Conservation (phyloP, 1,284 basidiomycete genomes). For the Microbotryomycetes sp. region DNA sequence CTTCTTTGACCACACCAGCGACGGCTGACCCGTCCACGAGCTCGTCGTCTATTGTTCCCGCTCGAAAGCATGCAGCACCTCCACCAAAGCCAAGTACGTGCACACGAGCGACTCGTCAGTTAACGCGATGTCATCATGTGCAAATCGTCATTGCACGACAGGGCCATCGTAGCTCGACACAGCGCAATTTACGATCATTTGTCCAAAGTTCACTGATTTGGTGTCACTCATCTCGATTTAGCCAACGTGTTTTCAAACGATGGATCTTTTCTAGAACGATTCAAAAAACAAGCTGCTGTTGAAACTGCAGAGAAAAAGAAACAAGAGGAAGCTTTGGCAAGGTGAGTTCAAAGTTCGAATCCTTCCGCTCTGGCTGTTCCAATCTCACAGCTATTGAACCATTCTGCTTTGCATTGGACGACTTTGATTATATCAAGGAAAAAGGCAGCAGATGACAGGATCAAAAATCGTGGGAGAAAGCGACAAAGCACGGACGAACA, state of each 20-base stretch:
- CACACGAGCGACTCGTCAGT: no score
- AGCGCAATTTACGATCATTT: no score
- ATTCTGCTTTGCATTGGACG: no score
- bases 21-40: no score
- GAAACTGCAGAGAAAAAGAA: slow-evolving; percentile 21
- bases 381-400: no score
- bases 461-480: slow-evolving; percentile 24
- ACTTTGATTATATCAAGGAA: no score
- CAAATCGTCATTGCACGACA: background rate
- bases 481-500: background rate
- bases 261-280: slow-evolving; percentile 25
- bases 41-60: background rate
- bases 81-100: background rate
- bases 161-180: no score
- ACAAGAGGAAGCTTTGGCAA: slow-evolving; percentile 18
- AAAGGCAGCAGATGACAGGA: background rate
- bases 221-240: no score
- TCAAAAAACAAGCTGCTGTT: slow-evolving; percentile 10
- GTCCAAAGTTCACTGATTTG: no score
- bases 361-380: background rate
- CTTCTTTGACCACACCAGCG: no score
- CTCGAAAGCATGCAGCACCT: background rate
- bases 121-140: no score
- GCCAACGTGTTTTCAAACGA: slow-evolving; percentile 12
- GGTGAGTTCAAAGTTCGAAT: slow-evolving; percentile 7